Conservation (phyloP, 1,139 yeast species). For the Arxiozyma slooffiae region DNA sequence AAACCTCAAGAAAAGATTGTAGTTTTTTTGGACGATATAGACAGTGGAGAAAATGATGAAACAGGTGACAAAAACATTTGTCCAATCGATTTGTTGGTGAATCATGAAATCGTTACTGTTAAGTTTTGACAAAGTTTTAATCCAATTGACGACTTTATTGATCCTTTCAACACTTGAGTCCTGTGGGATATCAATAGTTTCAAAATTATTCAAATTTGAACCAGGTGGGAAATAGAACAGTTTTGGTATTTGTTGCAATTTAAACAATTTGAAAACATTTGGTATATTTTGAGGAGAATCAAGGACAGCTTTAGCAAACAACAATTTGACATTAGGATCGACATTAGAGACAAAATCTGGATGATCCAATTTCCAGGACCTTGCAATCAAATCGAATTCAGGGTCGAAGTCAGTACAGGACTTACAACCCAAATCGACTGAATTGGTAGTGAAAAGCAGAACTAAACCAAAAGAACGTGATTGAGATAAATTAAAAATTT, state of each 20-base stretch:
- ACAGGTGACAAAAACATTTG: constrained; percentile 39
- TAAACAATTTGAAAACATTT: constrained; percentile 45
- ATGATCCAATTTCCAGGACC: constrained; percentile 48
- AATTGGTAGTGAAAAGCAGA: constrained; percentile 64
- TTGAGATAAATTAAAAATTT: constrained; percentile 35
- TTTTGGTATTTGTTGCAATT: constrained; percentile 71
- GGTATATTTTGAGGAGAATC: constrained; percentile 38
- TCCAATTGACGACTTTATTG: constrained; percentile 12
- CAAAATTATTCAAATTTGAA: constrained; percentile 19
- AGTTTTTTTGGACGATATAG: constrained; percentile 28
- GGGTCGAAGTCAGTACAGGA: constrained; percentile 69
- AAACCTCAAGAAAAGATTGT: constrained; percentile 28
- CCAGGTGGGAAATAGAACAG: constrained; percentile 57
- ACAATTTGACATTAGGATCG: constrained; percentile 36
- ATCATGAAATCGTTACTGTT: constrained; percentile 40
- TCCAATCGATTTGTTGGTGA: constrained; percentile 50
- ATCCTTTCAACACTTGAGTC: constrained; percentile 15
- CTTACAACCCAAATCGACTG: constrained; percentile 64
- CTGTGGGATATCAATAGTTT: constrained; percentile 4
- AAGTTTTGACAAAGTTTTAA: constrained; percentile 38
- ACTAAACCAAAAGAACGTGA: constrained; percentile 44
- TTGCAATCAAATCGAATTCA: constrained; percentile 47
- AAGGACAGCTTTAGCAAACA: constrained; percentile 70
- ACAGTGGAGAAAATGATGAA: constrained; percentile 24
- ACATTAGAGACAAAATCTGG: constrained; percentile 34